Percentiles rank a stretch among this genome's conserved stretches.
phyloP scores from a whole-genome alignment of 768 basidiomycete genomes.

The Agaricus sinodeliciosus region DNA sequence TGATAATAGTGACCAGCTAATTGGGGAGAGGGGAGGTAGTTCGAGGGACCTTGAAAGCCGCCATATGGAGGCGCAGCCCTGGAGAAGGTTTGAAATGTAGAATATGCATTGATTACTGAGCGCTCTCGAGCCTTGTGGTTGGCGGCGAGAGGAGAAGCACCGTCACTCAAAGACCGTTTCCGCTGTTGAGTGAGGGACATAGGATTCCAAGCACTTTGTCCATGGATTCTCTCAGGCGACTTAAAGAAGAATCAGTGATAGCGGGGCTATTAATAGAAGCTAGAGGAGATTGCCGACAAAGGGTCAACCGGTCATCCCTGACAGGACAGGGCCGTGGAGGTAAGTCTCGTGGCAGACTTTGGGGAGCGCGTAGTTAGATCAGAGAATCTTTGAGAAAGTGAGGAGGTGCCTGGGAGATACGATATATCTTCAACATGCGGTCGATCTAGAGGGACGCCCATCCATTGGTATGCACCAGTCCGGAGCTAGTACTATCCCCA shows the following conservation, averaged over 20 bases:
- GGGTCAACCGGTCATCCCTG: not conserved
- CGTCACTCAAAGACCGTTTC: not conserved
- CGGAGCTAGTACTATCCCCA: too few relatives aligned
- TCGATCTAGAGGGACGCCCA: too few relatives aligned
- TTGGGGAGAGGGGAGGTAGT: not conserved
- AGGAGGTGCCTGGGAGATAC: too few relatives aligned
- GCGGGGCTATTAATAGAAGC: slow-evolving; percentile 7
- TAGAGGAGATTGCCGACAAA: slow-evolving; percentile 3
- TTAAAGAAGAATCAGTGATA: not conserved
- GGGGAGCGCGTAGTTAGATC: too few relatives aligned
- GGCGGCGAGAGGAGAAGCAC: not conserved
- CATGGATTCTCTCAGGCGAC: not conserved
- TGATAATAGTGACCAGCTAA: not conserved
- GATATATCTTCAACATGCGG: too few relatives aligned
- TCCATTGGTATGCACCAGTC: too few relatives aligned
- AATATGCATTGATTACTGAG: not conserved
- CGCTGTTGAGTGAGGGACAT: not conserved
- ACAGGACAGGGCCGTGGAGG: too few relatives aligned
- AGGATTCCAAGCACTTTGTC: not conserved
- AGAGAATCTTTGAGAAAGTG: too few relatives aligned
- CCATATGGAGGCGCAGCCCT: not conserved
- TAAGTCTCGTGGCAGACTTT: too few relatives aligned
- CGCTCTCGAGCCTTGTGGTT: not conserved
- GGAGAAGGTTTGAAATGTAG: not conserved
- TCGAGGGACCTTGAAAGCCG: not conserved